Percentiles rank a stretch among this genome's conserved stretches.
Evolutionary conservation across 2,329 filamentous ascomycete species (phyloP).

Genomic region (Alternaria arborescens): DNA sequence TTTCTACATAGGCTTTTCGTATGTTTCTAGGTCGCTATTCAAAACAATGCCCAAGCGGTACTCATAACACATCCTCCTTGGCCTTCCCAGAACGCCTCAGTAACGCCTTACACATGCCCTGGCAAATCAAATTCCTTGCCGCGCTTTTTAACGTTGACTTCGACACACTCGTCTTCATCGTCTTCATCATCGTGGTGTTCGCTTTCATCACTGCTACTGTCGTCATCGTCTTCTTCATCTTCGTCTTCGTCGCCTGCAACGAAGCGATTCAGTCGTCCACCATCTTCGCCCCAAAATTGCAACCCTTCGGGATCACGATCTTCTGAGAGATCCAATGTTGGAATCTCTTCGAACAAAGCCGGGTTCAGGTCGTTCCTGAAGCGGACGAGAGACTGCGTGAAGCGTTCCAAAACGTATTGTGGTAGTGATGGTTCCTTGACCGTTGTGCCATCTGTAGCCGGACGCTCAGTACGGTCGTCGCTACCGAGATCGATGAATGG

Average conservation of each 20-base stretch:
- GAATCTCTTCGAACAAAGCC: constrained; percentile 45
- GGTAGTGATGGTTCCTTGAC: constrained; percentile 52
- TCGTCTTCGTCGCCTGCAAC: constrained; percentile 39
- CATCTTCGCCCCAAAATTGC: constrained; percentile 47
- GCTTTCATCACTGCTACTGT: constrained; percentile 48
- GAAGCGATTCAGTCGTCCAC: constrained; percentile 32
- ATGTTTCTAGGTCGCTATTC: neutral
- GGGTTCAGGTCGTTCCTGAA: constrained; percentile 56
- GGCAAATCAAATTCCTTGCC: constrained; percentile 47
- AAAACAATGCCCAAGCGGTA: neutral
- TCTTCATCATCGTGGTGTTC: constrained; percentile 45
- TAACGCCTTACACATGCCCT: constrained; percentile 44
- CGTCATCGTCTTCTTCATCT: constrained; percentile 41
- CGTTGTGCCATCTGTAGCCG: constrained; percentile 47
- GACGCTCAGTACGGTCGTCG: constrained; percentile 44
- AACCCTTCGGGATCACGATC: constrained; percentile 41
- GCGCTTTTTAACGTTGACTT: constrained; percentile 28
- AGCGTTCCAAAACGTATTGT: constrained; percentile 57
- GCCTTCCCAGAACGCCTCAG: constrained; percentile 19
- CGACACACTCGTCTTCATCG: constrained; percentile 39
- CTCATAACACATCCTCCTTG: constrained; percentile 4
- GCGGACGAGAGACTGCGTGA: constrained; percentile 55
- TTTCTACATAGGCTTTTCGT: constrained; percentile 4
- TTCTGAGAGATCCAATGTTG: constrained; percentile 38
- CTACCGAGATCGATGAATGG: constrained; percentile 50